These are phyloP conservation scores for Leccinum angustisporum DNA, from an alignment of 1,284 basidiomycete species.

Conservation along the genomic window DNA sequence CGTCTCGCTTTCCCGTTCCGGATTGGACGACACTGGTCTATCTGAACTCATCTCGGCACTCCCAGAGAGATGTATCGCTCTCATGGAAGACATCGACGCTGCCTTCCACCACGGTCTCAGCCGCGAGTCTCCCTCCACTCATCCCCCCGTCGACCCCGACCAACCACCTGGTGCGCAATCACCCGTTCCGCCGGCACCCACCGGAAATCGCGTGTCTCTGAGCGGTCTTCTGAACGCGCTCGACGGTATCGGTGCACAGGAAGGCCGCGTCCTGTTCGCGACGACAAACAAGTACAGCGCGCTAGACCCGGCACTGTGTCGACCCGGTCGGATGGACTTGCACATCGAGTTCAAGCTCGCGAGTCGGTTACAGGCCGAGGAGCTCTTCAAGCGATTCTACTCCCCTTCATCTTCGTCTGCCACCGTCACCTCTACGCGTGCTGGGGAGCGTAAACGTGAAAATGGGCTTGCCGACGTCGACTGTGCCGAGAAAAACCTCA, in stretches of 20 bases:
- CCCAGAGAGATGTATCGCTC: conserved; percentile 67
- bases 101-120: conserved; percentile 62
- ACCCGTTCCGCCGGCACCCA: conserved; percentile 15
- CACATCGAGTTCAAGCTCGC: conserved; percentile 73
- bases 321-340: conserved; percentile 81
- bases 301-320: conserved; percentile 69
- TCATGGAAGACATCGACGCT: conserved; percentile 83
- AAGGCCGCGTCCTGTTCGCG: conserved; percentile 75
- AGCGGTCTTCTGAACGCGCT: conserved; percentile 74
- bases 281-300: conserved; percentile 71
- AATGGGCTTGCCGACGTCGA: background rate
- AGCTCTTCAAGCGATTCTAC: conserved; percentile 69
- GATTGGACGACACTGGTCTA: conserved; percentile 66
- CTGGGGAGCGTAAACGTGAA: background rate
- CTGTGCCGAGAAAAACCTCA: conserved; percentile 6
- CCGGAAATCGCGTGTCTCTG: conserved; percentile 47
- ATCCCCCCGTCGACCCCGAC: background rate
- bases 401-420: conserved; percentile 35
- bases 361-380: conserved; percentile 61
- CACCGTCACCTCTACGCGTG: background rate
- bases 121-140: conserved; percentile 32
- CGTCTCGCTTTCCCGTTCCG: conserved; percentile 67
- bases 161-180: background rate
- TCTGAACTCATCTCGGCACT: conserved; percentile 61
- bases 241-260: conserved; percentile 73